Evolutionary conservation across 495 filamentous ascomycete species (phyloP).

Genomic region (Coniosporium apollinis): DNA sequence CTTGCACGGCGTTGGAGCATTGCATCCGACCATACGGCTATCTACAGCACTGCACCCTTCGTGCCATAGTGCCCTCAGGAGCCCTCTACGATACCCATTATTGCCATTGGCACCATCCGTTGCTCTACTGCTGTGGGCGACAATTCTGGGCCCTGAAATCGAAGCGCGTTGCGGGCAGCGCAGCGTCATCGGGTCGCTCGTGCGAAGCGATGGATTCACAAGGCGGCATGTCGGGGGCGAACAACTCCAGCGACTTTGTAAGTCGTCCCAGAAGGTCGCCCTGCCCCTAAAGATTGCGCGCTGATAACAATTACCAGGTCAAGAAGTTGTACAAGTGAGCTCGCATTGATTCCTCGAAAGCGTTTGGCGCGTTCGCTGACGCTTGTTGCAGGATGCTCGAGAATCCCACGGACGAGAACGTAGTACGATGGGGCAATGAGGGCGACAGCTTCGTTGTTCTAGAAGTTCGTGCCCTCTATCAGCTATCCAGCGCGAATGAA

Average conservation of each 20-base stretch:
- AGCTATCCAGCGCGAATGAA: too few species aligned
- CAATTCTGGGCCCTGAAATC: too few species aligned
- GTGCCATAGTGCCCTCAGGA: too few species aligned
- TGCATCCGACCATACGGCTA: too few species aligned
- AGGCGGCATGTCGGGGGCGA: slow-evolving; percentile 41
- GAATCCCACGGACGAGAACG: slow-evolving; percentile 77
- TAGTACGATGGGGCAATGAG: slow-evolving; percentile 89
- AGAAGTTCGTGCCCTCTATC: slow-evolving; percentile 64
- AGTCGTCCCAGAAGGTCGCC: slow-evolving; percentile 20
- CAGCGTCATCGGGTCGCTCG: too few species aligned
- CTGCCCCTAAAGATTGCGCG: slow-evolving; percentile 2
- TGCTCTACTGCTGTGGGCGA: too few species aligned
- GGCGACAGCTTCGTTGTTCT: slow-evolving; percentile 95
- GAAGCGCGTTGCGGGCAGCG: too few species aligned
- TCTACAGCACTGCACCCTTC: too few species aligned
- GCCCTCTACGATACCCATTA: too few species aligned
- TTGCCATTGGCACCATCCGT: too few species aligned
- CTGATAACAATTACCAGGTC: slow-evolving; percentile 42
- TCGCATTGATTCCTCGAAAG: slow-evolving; percentile 1
- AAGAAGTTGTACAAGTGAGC: slow-evolving; percentile 96
- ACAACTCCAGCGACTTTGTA: slow-evolving; percentile 68
- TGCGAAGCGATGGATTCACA: too few species aligned
- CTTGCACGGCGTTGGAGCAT: too few species aligned
- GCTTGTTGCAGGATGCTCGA: slow-evolving; percentile 68
- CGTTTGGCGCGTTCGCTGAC: background rate